Percentiles rank a stretch among this genome's conserved stretches.
phyloP scores from a whole-genome alignment of 78 protist species.

The Isochrysis galbana region DNA sequence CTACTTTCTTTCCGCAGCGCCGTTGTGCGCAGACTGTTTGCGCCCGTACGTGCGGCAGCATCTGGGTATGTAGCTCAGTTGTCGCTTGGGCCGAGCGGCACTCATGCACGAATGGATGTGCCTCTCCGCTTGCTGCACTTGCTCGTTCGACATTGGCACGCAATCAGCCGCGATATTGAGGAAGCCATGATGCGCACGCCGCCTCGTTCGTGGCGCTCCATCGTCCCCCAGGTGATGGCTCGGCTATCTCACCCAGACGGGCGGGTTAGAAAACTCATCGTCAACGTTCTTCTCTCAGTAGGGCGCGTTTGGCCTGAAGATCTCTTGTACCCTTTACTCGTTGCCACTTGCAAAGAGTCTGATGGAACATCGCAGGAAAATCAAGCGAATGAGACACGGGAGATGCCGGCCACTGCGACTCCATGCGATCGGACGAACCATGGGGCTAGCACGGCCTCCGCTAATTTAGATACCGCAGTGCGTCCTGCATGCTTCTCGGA shows the following conservation, averaged over 20 bases:
- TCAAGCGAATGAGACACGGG: too few species aligned
- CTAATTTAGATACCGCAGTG: not conserved
- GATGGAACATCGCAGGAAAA: too few species aligned
- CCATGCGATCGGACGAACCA: not conserved
- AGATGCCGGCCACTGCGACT: too few species aligned
- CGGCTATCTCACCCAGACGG: not conserved
- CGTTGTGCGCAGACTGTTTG: too few species aligned
- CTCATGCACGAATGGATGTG: not conserved
- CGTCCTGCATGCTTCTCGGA: too few species aligned
- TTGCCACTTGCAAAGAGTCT: too few species aligned
- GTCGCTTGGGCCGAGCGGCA: too few species aligned
- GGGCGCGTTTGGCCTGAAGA: not conserved
- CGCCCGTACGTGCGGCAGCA: too few species aligned
- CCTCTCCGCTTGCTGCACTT: not conserved
- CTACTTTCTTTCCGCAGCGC: too few species aligned
- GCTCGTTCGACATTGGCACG: not conserved
- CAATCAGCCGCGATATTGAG: not conserved
- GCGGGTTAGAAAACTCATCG: not conserved
- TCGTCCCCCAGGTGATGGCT: not conserved
- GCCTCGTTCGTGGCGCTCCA: not conserved
- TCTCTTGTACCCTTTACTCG: not conserved
- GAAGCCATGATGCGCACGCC: not conserved
- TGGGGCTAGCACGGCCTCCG: not conserved
- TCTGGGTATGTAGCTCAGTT: too few species aligned
- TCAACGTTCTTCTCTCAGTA: not conserved